Conservation (phyloP, 768 basidiomycete species). For the Russula brevipes region DNA sequence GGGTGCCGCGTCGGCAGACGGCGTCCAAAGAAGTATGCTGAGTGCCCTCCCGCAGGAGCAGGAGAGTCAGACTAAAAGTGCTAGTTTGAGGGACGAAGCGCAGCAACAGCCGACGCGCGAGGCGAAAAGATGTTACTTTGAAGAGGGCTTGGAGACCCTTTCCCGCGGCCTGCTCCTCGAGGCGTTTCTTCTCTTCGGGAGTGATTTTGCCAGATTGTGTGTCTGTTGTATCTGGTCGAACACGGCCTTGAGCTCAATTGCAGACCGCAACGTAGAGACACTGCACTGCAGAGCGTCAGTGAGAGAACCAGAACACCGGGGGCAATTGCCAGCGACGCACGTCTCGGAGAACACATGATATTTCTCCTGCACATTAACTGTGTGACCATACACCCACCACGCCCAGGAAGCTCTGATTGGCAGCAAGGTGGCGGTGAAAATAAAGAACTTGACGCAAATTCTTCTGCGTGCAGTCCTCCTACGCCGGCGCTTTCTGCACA, state of each 20-base stretch:
- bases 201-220: constrained; percentile 76
- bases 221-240: constrained; percentile 90
- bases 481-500: constrained; percentile 68
- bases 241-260: constrained; percentile 82
- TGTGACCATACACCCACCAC: constrained; percentile 86
- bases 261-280: constrained; percentile 78
- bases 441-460: constrained; percentile 79
- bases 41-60: constrained; percentile 15
- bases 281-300: constrained; percentile 34
- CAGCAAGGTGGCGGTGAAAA: constrained; percentile 49
- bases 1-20: constrained; percentile 4
- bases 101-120: neutral
- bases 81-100: constrained; percentile 9
- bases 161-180: constrained; percentile 91
- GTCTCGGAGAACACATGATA: constrained; percentile 93
- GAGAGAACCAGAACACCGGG: neutral
- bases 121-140: constrained; percentile 50
- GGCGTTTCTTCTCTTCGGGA: constrained; percentile 71
- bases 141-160: constrained; percentile 88
- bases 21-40: neutral
- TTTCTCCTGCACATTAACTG: constrained; percentile 86
- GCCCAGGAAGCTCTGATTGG: constrained; percentile 62
- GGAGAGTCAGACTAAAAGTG: constrained; percentile 5
- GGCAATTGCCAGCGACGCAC: constrained; percentile 38
- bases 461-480: constrained; percentile 85